Conservation (phyloP, 805 yeast genomes). For the Komagataella pseudopastoris region DNA sequence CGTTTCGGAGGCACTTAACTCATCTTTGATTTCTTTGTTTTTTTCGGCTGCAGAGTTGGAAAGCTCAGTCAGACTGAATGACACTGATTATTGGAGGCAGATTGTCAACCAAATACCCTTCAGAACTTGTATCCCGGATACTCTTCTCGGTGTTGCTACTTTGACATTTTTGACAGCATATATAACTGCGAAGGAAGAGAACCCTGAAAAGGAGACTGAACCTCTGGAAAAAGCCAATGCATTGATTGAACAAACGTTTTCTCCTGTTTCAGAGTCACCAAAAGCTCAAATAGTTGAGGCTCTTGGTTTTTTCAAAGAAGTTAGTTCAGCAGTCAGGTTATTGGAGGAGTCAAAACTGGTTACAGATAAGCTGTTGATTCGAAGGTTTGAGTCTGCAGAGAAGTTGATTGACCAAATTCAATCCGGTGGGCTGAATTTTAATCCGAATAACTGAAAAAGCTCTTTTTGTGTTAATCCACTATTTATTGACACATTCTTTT, state of each 20-base stretch:
- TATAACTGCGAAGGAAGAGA: constrained; percentile 2
- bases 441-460: constrained; percentile 7
- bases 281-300: constrained; percentile 9
- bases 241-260: constrained; percentile 8
- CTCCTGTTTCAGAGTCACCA: constrained; percentile 9
- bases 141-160: constrained; percentile 47
- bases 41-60: constrained; percentile 31
- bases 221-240: constrained; percentile 3
- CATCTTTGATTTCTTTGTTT: constrained; percentile 33
- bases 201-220: constrained; percentile 1
- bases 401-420: constrained; percentile 3
- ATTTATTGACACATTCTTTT: not conserved
- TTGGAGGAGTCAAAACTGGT: constrained; percentile 9
- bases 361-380: constrained; percentile 4
- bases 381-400: constrained; percentile 5
- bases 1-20: constrained; percentile 41
- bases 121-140: constrained; percentile 37
- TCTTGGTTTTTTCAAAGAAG: constrained; percentile 12
- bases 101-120: constrained; percentile 52
- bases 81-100: constrained; percentile 42
- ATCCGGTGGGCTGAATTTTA: not conserved
- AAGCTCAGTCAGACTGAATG: constrained; percentile 19
- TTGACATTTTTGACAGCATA: constrained; percentile 34
- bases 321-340: constrained; percentile 9
- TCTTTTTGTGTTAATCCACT: constrained; percentile 4